phyloP scores from a whole-genome alignment of 164 flowering plant species.

The Aristolochia fimbriata region DNA sequence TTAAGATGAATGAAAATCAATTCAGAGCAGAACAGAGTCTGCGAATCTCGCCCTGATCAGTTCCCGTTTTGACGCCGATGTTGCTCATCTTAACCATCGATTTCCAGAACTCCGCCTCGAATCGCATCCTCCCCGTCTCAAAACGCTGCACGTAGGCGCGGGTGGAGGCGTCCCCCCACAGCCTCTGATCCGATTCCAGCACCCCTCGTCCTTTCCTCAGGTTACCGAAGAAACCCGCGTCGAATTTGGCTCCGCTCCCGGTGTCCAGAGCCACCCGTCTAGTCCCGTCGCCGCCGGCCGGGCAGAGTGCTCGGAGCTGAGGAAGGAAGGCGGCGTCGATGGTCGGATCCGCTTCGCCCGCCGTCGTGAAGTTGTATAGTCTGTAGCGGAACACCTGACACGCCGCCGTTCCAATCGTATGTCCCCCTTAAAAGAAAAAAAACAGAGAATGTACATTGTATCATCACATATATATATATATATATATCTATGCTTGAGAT shows the following conservation, averaged over 20 bases:
- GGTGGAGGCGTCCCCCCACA: conserved; percentile 39
- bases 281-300: conserved; percentile 28
- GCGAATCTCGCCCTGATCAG: conserved; percentile 39
- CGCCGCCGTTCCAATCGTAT: conserved; percentile 60
- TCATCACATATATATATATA: too few species aligned
- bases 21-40: conserved; percentile 42
- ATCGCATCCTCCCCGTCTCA: conserved; percentile 21
- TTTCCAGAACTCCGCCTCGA: conserved; percentile 30
- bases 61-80: conserved; percentile 41
- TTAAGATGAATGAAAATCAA: conserved; percentile 4
- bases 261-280: conserved; percentile 35
- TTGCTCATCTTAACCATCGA: conserved; percentile 65
- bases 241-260: conserved; percentile 30
- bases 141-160: conserved; percentile 23
- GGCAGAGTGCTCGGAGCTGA: conserved; percentile 33
- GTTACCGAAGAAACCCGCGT: conserved; percentile 28
- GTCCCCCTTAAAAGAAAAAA: conserved; percentile 56
- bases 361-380: conserved; percentile 35
- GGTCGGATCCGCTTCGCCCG: conserved; percentile 36
- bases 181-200: conserved; percentile 48
- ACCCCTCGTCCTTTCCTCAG: conserved; percentile 33
- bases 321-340: conserved; percentile 32
- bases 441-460: too few species aligned
- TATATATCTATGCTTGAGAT: too few species aligned
- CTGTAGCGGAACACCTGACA: conserved; percentile 45